Percentiles rank a stretch among this genome's conserved stretches.
These are phyloP conservation scores for Cymbopogon citratus DNA, from an alignment of 176 grass and related monocot species.

Conservation along the genomic window DNA sequence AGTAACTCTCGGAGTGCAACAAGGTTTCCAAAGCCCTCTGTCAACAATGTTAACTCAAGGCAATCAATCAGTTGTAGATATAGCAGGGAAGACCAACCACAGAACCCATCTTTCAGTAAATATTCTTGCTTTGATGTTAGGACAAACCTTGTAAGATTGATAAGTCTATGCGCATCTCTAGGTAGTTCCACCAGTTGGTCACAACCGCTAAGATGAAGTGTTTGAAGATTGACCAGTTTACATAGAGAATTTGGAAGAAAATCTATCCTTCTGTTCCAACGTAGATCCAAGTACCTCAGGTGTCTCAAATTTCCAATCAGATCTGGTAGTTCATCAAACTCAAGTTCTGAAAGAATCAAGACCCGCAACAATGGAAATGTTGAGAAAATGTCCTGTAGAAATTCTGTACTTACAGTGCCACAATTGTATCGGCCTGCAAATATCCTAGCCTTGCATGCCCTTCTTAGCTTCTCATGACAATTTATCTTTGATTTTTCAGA, in stretches of 20 bases:
- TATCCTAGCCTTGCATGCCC: conserved; percentile 4
- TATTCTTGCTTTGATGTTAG: conserved; percentile 15
- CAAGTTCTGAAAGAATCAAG: neutral
- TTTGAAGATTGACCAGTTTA: neutral
- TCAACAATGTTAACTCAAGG: neutral
- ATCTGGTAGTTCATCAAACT: conserved; percentile 1
- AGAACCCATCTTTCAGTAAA: neutral
- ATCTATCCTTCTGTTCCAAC: neutral
- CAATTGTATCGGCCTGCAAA: neutral
- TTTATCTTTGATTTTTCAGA: no score
- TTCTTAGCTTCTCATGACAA: neutral
- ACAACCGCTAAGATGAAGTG: neutral
- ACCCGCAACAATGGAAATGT: neutral
- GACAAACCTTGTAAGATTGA: neutral
- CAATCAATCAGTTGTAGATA: neutral
- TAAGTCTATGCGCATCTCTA: neutral
- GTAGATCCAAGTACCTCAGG: neutral
- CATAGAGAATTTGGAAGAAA: neutral
- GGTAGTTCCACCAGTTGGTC: neutral
- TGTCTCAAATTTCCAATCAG: neutral
- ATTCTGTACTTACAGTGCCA: neutral
- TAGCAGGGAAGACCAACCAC: neutral
- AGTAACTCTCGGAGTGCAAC: neutral
- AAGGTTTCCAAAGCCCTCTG: neutral
- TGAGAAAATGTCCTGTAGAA: neutral